Conservation (phyloP, 2,329 filamentous ascomycete genomes). For the Penicillium sp. region DNA sequence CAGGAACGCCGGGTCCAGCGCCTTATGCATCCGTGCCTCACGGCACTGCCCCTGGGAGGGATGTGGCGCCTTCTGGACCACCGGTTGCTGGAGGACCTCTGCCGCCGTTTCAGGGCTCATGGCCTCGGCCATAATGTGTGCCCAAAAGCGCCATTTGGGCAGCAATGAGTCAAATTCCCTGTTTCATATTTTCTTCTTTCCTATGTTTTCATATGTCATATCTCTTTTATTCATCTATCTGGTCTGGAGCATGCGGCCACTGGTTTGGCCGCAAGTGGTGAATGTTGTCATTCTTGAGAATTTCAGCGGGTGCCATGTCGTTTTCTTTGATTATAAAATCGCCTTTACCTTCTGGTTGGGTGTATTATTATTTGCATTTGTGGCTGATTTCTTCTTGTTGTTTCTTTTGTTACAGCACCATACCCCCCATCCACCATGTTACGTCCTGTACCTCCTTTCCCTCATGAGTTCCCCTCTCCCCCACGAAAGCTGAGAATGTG, state of each 20-base stretch:
- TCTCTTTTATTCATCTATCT: neutral
- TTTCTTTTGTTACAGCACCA: neutral
- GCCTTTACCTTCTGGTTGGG: slow-evolving; percentile 7
- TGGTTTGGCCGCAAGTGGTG: slow-evolving; percentile 16
- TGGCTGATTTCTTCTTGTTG: neutral
- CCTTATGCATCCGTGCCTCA: slow-evolving; percentile 13
- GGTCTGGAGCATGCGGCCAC: slow-evolving; percentile 13
- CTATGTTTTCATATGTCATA: slow-evolving; percentile 3
- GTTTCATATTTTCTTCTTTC: slow-evolving; percentile 13
- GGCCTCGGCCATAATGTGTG: slow-evolving; percentile 16
- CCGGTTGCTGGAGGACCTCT: slow-evolving; percentile 18
- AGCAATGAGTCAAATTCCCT: neutral
- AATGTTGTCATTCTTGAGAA: neutral
- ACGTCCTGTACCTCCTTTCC: neutral
- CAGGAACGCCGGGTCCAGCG: slow-evolving; percentile 10
- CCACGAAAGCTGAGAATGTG: neutral
- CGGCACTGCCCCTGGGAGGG: neutral
- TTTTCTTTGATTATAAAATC: neutral
- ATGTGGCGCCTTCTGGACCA: slow-evolving; percentile 8
- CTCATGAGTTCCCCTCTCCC: neutral
- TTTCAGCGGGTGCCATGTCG: neutral
- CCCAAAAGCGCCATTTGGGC: neutral
- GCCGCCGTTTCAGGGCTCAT: slow-evolving; percentile 22
- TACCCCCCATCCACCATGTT: neutral
- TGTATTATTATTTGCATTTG: slow-evolving; percentile 16